Evolutionary conservation across 2,329 filamentous ascomycete species (phyloP), one percentile per base, ranked within the genome.

Genomic region (Geosmithia flava): DNA sequence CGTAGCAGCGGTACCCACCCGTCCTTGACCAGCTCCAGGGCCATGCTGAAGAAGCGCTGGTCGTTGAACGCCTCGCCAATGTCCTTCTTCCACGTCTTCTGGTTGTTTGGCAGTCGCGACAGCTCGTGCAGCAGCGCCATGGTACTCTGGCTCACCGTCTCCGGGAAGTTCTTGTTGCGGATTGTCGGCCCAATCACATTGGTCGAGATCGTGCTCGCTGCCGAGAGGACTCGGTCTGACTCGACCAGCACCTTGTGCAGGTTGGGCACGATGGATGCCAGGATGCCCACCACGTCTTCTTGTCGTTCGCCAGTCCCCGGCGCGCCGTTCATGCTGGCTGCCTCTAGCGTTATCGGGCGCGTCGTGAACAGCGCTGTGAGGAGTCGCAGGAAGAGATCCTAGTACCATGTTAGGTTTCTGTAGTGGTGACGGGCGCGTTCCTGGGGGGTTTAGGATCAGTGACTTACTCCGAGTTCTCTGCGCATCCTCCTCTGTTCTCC

Each of bases 281-380:
- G 71, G 47, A 95, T 90, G 10, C 79, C 77, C 4, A 95, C 77
- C 20, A 95, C 79, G 56, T 95, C 85, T 58, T 87, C 82, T 10
- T 83, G 72, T 46, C 80, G 72, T 47, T 76, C 68, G 50, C 63
- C 57, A 1, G 70, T 56, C 57, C 54, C 54, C 51, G 54, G 56
- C 23, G 58, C 51, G 17, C 63, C 62, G 47, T 56, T 63, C 7
- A 67, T 60, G 41, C 50, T 58, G 16, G 68, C 59, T 42, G 70
- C 59, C n/a, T 61, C 62, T 13, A 88, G 85, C 2, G 80, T 82
- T 54, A 88, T 74, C 1, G 90, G 88, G 41, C 87, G 80, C 8
- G 88, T 94, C 0, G 93, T 95, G 61, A 97, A 96, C 2, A 94
- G 85, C n/a, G 91, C 93, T 3, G 90, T 87, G 15, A 98, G 74